Evolutionary conservation across 768 basidiomycete genomes (phyloP).

Genomic region (Pleurotus sapidus): DNA sequence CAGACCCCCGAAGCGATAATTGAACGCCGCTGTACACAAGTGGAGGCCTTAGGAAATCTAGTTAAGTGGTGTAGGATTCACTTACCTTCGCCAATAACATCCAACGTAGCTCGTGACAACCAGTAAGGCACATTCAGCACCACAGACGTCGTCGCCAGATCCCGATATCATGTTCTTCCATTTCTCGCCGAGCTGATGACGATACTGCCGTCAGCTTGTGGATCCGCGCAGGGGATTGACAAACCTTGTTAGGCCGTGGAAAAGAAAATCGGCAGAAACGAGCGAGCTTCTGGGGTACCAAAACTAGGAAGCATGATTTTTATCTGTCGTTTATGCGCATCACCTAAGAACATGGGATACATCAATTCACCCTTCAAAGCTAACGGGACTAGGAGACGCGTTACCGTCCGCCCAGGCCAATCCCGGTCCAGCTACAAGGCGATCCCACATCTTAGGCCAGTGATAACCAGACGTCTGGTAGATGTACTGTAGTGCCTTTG

Average conservation of each 20-base stretch:
- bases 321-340: constrained; percentile 52
- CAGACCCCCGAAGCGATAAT: constrained; percentile 54
- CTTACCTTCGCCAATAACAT: constrained; percentile 50
- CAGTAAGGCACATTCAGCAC: constrained; percentile 48
- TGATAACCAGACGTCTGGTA: constrained; percentile 53
- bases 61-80: too few relatives aligned
- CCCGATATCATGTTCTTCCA: constrained; percentile 47
- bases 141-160: constrained; percentile 32
- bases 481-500: constrained; percentile 54
- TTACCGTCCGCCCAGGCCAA: constrained; percentile 53
- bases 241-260: constrained; percentile 41
- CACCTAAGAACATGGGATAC: constrained; percentile 22
- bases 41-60: too few relatives aligned
- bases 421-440: constrained; percentile 48
- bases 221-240: too few relatives aligned
- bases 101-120: constrained; percentile 48
- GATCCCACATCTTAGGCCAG: constrained; percentile 48
- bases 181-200: constrained; percentile 44
- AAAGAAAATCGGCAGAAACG: constrained; percentile 48
- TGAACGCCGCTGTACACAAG: constrained; percentile 49
- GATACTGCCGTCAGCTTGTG: too few relatives aligned
- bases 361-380: too few relatives aligned
- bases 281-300: constrained; percentile 45
- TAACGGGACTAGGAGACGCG: background rate
- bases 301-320: constrained; percentile 56